Conservation (phyloP, 2,329 filamentous ascomycete species). For the Coniochaeta sp. region DNA sequence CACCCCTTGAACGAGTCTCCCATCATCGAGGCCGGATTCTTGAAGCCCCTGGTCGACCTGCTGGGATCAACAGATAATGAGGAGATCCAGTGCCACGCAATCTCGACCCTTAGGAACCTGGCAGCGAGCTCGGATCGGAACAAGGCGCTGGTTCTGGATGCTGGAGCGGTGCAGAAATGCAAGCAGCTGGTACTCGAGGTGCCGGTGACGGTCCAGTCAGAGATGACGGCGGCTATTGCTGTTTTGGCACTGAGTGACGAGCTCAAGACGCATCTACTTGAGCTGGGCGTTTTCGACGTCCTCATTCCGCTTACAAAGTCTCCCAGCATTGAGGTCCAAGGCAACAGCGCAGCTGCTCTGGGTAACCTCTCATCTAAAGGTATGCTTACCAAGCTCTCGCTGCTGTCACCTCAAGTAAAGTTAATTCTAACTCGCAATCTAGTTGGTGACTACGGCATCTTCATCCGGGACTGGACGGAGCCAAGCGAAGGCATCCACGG, state of each 20-base stretch:
- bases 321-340: constrained; percentile 94
- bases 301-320: constrained; percentile 93
- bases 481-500: constrained; percentile 93
- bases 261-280: constrained; percentile 83
- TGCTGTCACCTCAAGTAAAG: background rate
- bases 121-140: constrained; percentile 96
- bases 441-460: constrained; percentile 97
- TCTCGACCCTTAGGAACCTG: constrained; percentile 90
- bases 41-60: constrained; percentile 88
- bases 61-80: constrained; percentile 95
- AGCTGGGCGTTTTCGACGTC: constrained; percentile 91
- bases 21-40: constrained; percentile 94
- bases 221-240: constrained; percentile 99
- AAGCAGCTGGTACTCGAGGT: constrained; percentile 93
- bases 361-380: constrained; percentile 97
- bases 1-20: constrained; percentile 96
- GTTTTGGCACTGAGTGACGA: constrained; percentile 94
- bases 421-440: constrained; percentile 10
- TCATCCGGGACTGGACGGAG: constrained; percentile 87
- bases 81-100: constrained; percentile 97
- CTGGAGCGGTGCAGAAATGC: constrained; percentile 96
- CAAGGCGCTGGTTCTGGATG: constrained; percentile 94
- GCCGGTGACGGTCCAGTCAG: constrained; percentile 88
- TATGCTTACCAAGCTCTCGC: constrained; percentile 29
- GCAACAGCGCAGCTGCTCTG: constrained; percentile 91